Conservation (phyloP, 164 flowering plant genomes). For the Echeveria elegans region DNA sequence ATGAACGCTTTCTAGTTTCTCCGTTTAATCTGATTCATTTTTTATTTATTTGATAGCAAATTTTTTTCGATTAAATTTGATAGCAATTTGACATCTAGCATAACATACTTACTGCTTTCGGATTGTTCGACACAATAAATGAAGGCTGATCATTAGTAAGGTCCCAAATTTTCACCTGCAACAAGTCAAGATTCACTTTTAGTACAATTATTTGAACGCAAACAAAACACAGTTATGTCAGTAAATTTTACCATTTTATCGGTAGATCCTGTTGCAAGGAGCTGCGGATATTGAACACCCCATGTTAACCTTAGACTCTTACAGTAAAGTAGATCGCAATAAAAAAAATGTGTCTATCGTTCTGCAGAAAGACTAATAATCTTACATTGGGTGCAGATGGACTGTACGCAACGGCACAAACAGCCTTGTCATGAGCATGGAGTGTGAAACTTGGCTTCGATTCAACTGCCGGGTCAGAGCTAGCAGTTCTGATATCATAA, state of each 20-base stretch:
- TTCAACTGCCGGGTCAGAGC: slow-evolving; percentile 35
- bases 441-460: slow-evolving; percentile 63
- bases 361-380: not conserved
- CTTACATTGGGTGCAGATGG: slow-evolving; percentile 60
- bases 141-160: slow-evolving; percentile 73
- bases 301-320: not conserved
- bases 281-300: slow-evolving; percentile 27
- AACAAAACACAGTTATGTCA: not conserved
- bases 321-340: not conserved
- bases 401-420: slow-evolving; percentile 58
- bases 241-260: slow-evolving; percentile 59
- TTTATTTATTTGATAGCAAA: too few relatives aligned
- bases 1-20: not conserved
- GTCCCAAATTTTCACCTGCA: slow-evolving; percentile 90
- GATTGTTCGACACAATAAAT: slow-evolving; percentile 58
- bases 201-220: not conserved
- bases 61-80: too few relatives aligned
- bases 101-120: slow-evolving; percentile 61
- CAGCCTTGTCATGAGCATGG: slow-evolving; percentile 96
- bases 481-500: slow-evolving; percentile 68
- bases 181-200: not conserved
- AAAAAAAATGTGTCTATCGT: not conserved
- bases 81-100: not conserved
- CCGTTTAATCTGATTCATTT: not conserved
- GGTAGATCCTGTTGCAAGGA: slow-evolving; percentile 82